These are phyloP conservation scores for Phylloporus rhodoxanthus DNA, from an alignment of 768 basidiomycete genomes.

Conservation along the genomic window DNA sequence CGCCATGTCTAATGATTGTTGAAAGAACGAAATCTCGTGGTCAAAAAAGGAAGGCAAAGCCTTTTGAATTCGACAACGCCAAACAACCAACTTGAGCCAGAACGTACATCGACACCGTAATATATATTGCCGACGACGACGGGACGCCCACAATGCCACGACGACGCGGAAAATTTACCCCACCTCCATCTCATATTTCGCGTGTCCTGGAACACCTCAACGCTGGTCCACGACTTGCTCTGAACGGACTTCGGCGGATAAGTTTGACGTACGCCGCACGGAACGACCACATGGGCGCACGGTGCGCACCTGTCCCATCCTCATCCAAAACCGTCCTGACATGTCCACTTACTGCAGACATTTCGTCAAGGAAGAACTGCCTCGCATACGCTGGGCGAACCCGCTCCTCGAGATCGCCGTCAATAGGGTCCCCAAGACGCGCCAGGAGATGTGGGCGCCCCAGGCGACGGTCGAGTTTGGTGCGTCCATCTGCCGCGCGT, in stretches of 20 bases:
- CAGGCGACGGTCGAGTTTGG: conserved; percentile 59
- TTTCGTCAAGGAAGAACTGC: conserved; percentile 75
- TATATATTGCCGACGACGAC: no score
- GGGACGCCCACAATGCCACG: conserved; percentile 13
- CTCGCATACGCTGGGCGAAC: conserved; percentile 73
- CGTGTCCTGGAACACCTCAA: conserved; percentile 48
- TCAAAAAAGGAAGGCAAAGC: neutral
- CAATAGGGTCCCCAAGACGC: conserved; percentile 46
- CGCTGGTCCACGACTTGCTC: conserved; percentile 43
- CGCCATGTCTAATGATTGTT: conserved; percentile 11
- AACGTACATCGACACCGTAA: neutral
- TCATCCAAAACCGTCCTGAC: neutral
- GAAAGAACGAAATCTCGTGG: no score
- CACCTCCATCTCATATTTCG: conserved; percentile 53
- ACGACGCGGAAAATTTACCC: conserved; percentile 27
- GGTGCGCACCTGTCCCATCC: conserved; percentile 35
- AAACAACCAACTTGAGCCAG: conserved; percentile 1
- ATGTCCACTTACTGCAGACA: conserved; percentile 33
- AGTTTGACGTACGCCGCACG: conserved; percentile 51
- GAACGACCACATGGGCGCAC: conserved; percentile 72
- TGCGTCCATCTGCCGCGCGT: conserved; percentile 35
- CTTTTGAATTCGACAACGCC: conserved; percentile 8
- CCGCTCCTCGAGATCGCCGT: conserved; percentile 59
- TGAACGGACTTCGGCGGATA: conserved; percentile 46
- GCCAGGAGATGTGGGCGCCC: conserved; percentile 53